Base-by-base conservation (phyloP, 192 early-diverging fungal species). In the Coemansia erecta region DNA sequence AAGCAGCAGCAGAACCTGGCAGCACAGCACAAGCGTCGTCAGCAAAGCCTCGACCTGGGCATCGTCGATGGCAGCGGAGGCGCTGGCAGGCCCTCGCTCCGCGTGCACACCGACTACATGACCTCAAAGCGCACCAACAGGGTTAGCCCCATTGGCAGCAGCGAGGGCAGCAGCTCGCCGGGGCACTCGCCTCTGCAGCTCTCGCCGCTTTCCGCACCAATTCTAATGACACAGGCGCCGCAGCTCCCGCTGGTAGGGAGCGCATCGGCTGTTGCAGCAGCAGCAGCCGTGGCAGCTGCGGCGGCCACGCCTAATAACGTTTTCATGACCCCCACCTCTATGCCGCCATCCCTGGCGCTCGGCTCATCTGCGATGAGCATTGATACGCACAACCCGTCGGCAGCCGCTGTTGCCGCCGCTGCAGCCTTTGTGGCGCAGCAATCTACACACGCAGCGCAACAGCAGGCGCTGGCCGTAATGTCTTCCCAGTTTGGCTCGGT, bases 11-110 rank as follows among this genome's bases (percentile, higher is more conserved):
- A 55, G 40, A 43, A 60, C 26, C 41, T 18, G 35, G 51, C 52
- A 28, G 43, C 42, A 11, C 58, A 19, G 41, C 68, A 61, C 44
- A 78, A 68, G 59, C 47, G 70, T 24, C 64, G 75, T 11, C 75
- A 78, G 56, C 73, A 76, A 35, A 70, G 67, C 60, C 63, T 76
- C 50, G 68, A 76, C 31, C 47, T 76, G 47, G 56, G 73, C 44
- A 41, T 54, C 8, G 21, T 53, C 33, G 28, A 41, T 13, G 61
- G 42, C 8, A 52, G 50, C 13, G 49, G 57, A 31, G 28, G 28
- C 42, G 24, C 62, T 15, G 45, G 64, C 51, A 35, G 70, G 51
- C 62, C 75, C 10, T 26, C 41, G 56, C 75, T 78, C 28, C 75
- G 75, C 56, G 70, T 78, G n/a, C 62, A 51, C 33, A 78, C 70